A percentile compares a stretch with the other conserved stretches of the same genome.
Evolutionary conservation across 108 stramenopile genomes (phyloP).

Genomic region (Cyclotella cryptica): DNA sequence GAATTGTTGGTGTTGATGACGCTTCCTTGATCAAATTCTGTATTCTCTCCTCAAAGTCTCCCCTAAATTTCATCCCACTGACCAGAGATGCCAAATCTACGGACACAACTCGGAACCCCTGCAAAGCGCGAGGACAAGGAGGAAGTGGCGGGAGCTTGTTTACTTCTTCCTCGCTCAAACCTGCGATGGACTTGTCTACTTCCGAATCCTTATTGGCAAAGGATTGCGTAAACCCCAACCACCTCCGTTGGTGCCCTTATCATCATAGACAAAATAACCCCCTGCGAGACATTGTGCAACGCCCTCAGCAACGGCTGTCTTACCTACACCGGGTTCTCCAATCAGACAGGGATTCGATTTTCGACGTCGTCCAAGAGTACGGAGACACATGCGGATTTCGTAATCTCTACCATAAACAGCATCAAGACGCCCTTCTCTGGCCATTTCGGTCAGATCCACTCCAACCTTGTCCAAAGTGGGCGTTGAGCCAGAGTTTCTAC

Average conservation of each 20-base stretch:
- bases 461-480: conserved; percentile 75
- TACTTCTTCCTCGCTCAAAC: conserved; percentile 60
- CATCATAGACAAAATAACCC: conserved; percentile 44
- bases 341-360: conserved; percentile 88
- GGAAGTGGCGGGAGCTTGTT: conserved; percentile 65
- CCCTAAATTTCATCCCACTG: conserved; percentile 83
- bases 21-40: conserved; percentile 80
- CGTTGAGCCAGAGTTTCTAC: conserved; percentile 52
- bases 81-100: conserved; percentile 82
- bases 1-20: conserved; percentile 66
- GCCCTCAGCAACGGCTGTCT: conserved; percentile 91
- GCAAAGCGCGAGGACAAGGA: conserved; percentile 67
- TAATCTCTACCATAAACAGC: conserved; percentile 80
- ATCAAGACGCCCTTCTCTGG: conserved; percentile 72
- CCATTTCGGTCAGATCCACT: conserved; percentile 78
- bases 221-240: conserved; percentile 55
- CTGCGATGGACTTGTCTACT: conserved; percentile 35
- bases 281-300: conserved; percentile 80
- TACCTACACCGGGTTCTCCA: conserved; percentile 77
- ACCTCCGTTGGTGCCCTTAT: conserved; percentile 19
- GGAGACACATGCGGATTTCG: conserved; percentile 73
- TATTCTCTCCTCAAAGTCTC: conserved; percentile 89
- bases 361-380: conserved; percentile 81
- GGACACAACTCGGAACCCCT: conserved; percentile 69
- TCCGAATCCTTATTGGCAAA: conserved; percentile 45